Evolutionary conservation across 2,329 filamentous ascomycete species (phyloP).

Genomic region (Claviceps pusilla): DNA sequence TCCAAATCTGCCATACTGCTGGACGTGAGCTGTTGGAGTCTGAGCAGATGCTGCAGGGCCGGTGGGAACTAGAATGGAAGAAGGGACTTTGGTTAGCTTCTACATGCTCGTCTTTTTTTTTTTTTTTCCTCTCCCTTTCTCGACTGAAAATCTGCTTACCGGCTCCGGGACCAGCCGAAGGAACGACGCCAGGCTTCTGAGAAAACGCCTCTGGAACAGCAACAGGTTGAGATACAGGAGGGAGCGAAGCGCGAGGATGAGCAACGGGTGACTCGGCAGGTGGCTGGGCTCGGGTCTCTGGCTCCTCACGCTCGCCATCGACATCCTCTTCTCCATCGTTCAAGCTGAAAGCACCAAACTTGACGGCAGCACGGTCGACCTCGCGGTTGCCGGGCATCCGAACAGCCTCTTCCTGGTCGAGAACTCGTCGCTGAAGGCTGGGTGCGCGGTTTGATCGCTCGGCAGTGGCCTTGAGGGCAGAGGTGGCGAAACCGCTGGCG

Average conservation of each 20-base stretch:
- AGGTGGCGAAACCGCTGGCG: constrained; percentile 59
- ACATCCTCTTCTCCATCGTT: constrained; percentile 76
- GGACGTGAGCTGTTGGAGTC: constrained; percentile 40
- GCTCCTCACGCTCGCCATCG: constrained; percentile 86
- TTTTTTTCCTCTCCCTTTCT: no score
- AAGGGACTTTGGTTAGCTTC: constrained; percentile 8
- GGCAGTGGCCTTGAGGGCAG: constrained; percentile 62
- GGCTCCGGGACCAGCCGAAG: constrained; percentile 15
- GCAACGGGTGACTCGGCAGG: constrained; percentile 83
- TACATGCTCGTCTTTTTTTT: not conserved
- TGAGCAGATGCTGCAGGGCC: constrained; percentile 18
- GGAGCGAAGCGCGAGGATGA: constrained; percentile 72
- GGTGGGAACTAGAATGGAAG: constrained; percentile 6
- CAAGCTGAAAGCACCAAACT: constrained; percentile 90
- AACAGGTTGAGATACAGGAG: constrained; percentile 48
- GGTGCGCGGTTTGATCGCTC: constrained; percentile 51
- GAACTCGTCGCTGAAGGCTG: constrained; percentile 69
- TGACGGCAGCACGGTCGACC: constrained; percentile 80
- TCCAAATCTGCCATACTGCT: constrained; percentile 57
- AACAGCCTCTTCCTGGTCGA: constrained; percentile 93
- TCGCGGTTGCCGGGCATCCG: constrained; percentile 97
- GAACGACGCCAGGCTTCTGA: constrained; percentile 36
- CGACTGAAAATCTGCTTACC: constrained; percentile 11
- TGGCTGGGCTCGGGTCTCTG: constrained; percentile 84
- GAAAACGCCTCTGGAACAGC: constrained; percentile 40